A percentile compares a stretch with the other conserved stretches of the same genome.
phyloP scores from a whole-genome alignment of 495 filamentous ascomycete species.

The Aspergillus wentii region DNA sequence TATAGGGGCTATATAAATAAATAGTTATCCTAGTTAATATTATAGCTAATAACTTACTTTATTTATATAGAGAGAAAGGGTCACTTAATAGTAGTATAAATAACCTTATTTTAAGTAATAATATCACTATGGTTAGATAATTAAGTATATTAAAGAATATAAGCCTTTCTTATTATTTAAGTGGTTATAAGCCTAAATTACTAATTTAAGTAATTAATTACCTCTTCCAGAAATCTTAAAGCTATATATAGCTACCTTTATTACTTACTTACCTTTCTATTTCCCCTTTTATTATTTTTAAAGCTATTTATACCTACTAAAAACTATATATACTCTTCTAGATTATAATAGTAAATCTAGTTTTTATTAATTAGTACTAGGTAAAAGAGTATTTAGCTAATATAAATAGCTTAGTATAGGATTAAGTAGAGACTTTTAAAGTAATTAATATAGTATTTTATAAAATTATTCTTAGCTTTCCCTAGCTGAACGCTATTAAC shows the following conservation, averaged over 20 bases:
- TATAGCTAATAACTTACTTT: too few species aligned
- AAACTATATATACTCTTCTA: neutral
- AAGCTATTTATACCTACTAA: neutral
- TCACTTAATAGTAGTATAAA: constrained; percentile 1
- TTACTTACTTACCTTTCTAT: neutral
- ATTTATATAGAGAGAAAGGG: neutral
- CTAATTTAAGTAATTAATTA: neutral
- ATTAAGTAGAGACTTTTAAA: neutral
- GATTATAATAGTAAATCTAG: neutral
- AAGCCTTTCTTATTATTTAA: neutral
- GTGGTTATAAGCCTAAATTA: too few species aligned
- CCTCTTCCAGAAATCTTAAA: neutral
- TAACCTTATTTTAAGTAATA: neutral
- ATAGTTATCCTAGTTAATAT: too few species aligned
- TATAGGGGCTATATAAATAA: neutral
- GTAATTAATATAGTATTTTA: neutral
- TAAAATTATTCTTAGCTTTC: neutral
- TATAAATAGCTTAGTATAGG: neutral
- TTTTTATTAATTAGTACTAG: neutral
- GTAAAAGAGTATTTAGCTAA: neutral
- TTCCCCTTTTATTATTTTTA: neutral
- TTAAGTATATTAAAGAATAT: neutral
- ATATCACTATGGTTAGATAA: neutral
- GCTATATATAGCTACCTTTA: neutral
- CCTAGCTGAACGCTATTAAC: neutral